A percentile compares a stretch with the other conserved stretches of the same genome.
These are phyloP conservation scores for Crithidia expoeki DNA, from an alignment of 208 protist genomes.

Conservation along the genomic window DNA sequence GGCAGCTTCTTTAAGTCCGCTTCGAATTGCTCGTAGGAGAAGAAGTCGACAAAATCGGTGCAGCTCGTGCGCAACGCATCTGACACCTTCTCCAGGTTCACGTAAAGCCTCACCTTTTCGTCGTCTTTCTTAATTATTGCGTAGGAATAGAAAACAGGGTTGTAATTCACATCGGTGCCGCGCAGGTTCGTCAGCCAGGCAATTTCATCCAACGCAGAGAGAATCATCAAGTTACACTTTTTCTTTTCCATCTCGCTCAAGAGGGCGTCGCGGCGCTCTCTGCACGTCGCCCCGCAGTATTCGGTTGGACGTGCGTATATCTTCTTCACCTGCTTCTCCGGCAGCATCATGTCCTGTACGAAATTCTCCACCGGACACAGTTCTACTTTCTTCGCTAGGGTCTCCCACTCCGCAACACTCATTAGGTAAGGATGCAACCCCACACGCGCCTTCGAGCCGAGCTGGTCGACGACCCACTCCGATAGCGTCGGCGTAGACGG, in stretches of 20 bases:
- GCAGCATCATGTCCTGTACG: slow-evolving; percentile 55
- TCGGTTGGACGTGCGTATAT: slow-evolving; percentile 65
- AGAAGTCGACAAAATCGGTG: slow-evolving; percentile 47
- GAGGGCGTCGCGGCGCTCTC: slow-evolving; percentile 64
- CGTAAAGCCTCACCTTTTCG: slow-evolving; percentile 45
- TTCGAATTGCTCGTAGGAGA: slow-evolving; percentile 81
- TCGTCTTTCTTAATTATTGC: slow-evolving; percentile 55
- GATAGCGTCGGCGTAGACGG: slow-evolving; percentile 64
- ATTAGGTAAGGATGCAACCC: slow-evolving; percentile 75
- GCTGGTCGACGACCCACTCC: slow-evolving; percentile 62
- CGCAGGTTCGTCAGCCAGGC: slow-evolving; percentile 94
- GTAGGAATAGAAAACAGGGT: slow-evolving; percentile 93
- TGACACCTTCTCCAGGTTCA: slow-evolving; percentile 34
- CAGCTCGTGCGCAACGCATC: slow-evolving; percentile 27
- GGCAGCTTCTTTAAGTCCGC: slow-evolving; percentile 45
- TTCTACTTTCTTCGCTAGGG: slow-evolving; percentile 53
- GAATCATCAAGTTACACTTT: slow-evolving; percentile 64
- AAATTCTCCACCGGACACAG: slow-evolving; percentile 39
- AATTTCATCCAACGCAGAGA: slow-evolving; percentile 92
- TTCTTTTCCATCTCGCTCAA: slow-evolving; percentile 51
- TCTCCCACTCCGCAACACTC: slow-evolving; percentile 83
- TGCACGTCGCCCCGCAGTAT: slow-evolving; percentile 68
- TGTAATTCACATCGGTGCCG: slow-evolving; percentile 86
- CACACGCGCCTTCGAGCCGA: slow-evolving; percentile 46
- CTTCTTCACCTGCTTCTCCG: slow-evolving; percentile 10